Evolutionary conservation across 2,329 filamentous ascomycete species (phyloP).

Genomic region (Aspergillus sp.): DNA sequence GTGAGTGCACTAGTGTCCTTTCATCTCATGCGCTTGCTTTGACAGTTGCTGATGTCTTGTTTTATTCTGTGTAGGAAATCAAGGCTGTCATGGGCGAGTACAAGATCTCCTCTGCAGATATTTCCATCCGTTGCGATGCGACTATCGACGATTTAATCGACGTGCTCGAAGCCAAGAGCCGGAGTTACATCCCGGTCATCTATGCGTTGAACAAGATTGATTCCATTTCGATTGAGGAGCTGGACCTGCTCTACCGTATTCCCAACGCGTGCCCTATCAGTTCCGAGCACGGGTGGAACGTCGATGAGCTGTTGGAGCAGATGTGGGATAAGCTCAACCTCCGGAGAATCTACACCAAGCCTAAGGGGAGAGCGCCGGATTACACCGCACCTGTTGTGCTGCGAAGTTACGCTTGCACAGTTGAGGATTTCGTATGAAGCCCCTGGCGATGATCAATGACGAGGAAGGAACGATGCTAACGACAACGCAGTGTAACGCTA

Average conservation of each 20-base stretch:
- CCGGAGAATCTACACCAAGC: constrained; percentile 92
- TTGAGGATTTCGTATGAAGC: constrained; percentile 88
- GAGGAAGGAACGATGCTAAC: constrained; percentile 25
- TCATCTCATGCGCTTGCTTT: not conserved
- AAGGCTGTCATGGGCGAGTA: constrained; percentile 97
- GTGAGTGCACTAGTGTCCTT: constrained; percentile 22
- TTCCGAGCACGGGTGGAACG: constrained; percentile 94
- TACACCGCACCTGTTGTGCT: constrained; percentile 88
- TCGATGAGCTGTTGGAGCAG: constrained; percentile 90
- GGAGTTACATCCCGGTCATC: constrained; percentile 97
- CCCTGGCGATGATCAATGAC: not conserved
- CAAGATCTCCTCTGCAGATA: constrained; percentile 90
- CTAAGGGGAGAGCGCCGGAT: constrained; percentile 89
- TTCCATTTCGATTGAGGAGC: constrained; percentile 92
- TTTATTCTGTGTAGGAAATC: constrained; percentile 56
- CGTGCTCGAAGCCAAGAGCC: constrained; percentile 83
- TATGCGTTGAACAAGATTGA: constrained; percentile 99
- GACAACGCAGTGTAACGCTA: constrained; percentile 71
- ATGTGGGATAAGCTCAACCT: constrained; percentile 98
- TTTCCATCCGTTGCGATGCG: constrained; percentile 94
- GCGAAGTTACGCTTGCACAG: constrained; percentile 69
- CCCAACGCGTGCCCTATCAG: constrained; percentile 96
- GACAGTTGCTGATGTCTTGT: constrained; percentile 7
- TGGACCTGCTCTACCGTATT: constrained; percentile 92
- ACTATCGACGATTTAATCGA: constrained; percentile 97